Evolutionary conservation across 805 yeast genomes (phyloP).

Genomic region (Starmerella bombicola): DNA sequence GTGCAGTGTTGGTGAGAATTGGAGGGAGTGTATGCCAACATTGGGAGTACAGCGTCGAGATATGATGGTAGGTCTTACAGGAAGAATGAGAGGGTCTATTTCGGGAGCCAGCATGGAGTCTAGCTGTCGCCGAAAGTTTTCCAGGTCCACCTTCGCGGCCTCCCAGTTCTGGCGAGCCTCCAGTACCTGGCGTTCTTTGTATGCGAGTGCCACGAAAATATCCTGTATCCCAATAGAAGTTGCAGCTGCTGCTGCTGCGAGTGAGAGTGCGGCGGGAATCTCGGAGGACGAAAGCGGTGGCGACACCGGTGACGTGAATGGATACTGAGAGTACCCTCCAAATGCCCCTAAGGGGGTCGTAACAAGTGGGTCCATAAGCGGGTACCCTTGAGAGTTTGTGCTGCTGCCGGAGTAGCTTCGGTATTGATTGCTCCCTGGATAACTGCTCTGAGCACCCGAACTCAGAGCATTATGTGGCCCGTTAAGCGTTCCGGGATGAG

Average conservation of each 20-base stretch:
- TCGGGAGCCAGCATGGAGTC: slow-evolving; percentile 17
- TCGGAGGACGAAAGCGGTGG: slow-evolving; percentile 5
- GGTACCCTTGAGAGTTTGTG: neutral
- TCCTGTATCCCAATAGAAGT: slow-evolving; percentile 22
- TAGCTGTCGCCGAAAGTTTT: slow-evolving; percentile 19
- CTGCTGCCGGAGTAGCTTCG: neutral
- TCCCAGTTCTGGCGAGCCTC: slow-evolving; percentile 27
- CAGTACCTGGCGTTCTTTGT: slow-evolving; percentile 28
- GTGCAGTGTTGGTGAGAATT: slow-evolving; percentile 4
- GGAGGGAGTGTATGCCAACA: slow-evolving; percentile 21
- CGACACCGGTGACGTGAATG: neutral
- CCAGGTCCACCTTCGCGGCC: slow-evolving; percentile 25
- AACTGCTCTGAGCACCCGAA: neutral
- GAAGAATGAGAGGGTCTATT: slow-evolving; percentile 12
- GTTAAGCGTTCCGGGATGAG: too few species aligned
- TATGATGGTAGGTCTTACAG: slow-evolving; percentile 16
- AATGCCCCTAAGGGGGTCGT: neutral
- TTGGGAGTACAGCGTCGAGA: slow-evolving; percentile 13
- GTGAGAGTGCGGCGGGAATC: slow-evolving; percentile 8
- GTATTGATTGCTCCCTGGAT: neutral
- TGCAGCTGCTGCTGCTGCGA: slow-evolving; percentile 4
- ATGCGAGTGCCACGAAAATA: slow-evolving; percentile 26
- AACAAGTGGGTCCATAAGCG: neutral
- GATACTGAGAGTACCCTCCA: too few species aligned
- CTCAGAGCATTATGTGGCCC: neutral